A percentile compares a stretch with the other conserved stretches of the same genome.
Evolutionary conservation across 1,284 basidiomycete genomes (phyloP).

Genomic region (Rhizoctonia solani): DNA sequence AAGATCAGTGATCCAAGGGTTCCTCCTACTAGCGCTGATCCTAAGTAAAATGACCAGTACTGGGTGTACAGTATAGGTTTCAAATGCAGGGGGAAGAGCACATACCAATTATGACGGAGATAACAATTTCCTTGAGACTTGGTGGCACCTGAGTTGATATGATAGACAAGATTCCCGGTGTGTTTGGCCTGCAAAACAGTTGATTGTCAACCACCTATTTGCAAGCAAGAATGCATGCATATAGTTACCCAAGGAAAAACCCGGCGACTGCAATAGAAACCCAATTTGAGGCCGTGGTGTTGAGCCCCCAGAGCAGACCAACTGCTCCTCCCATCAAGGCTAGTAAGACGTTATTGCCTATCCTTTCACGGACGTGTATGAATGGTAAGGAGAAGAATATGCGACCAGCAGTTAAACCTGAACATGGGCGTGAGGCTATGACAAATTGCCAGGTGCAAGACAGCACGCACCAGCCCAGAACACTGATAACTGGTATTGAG

Average conservation of each 20-base stretch:
- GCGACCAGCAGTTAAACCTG: not conserved
- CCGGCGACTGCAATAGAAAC: constrained; percentile 6
- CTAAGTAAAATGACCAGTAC: not conserved
- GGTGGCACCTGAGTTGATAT: constrained; percentile 16
- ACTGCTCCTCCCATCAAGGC: constrained; percentile 2
- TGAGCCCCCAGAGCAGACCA: constrained; percentile 5
- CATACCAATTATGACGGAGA: constrained; percentile 15
- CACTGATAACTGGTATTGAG: constrained; percentile 20
- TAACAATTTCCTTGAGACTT: constrained; percentile 1
- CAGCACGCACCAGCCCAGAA: constrained; percentile 14
- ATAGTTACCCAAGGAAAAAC: constrained; percentile 22
- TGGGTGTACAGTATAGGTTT: not conserved
- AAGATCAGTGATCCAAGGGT: constrained; percentile 23
- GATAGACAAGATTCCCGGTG: constrained; percentile 19
- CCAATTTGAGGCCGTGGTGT: not conserved
- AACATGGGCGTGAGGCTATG: not conserved
- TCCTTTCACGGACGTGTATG: constrained; percentile 18
- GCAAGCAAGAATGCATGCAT: not conserved
- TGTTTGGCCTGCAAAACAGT: not conserved
- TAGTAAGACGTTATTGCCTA: constrained; percentile 12
- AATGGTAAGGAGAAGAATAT: constrained; percentile 26
- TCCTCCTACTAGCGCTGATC: constrained; percentile 5
- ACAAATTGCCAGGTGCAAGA: not conserved
- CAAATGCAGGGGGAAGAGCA: not conserved
- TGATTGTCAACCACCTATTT: not conserved